Percentiles rank a stretch among this genome's conserved stretches.
These are phyloP conservation scores for Geranium rotundifolium DNA, from an alignment of 345 rosid genomes.

Conservation along the genomic window DNA sequence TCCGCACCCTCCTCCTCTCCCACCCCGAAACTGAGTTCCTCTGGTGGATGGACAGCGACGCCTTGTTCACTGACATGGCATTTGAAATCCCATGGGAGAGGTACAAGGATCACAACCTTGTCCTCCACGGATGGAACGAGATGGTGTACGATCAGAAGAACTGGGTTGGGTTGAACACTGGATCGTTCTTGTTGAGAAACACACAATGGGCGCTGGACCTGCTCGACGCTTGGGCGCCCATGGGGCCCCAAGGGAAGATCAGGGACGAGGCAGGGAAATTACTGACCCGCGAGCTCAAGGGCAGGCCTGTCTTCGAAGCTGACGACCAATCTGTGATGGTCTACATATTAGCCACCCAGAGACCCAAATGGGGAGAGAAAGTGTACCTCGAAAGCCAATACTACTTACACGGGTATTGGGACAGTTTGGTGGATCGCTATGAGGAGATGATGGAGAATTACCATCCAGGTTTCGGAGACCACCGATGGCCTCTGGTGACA, in stretches of 20 bases:
- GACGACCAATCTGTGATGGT: constrained; percentile 71
- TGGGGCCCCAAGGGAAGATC: constrained; percentile 52
- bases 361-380: constrained; percentile 40
- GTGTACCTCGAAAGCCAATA: constrained; percentile 43
- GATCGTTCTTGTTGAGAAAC: constrained; percentile 46
- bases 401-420: constrained; percentile 59
- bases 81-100: constrained; percentile 55
- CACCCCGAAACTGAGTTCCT: constrained; percentile 53
- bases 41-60: constrained; percentile 68
- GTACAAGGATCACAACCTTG: constrained; percentile 38
- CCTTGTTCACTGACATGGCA: constrained; percentile 57
- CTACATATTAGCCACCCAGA: constrained; percentile 38
- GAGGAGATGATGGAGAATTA: constrained; percentile 63
- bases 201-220: constrained; percentile 44
- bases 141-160: constrained; percentile 52
- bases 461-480: constrained; percentile 50
- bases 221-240: constrained; percentile 43
- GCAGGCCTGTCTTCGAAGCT: constrained; percentile 45
- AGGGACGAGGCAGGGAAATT: constrained; percentile 55
- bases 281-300: constrained; percentile 40
- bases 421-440: constrained; percentile 44
- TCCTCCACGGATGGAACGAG: constrained; percentile 60
- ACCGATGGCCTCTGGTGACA: constrained; percentile 52
- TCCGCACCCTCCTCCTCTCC: constrained; percentile 35
- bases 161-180: constrained; percentile 57